phyloP scores from a whole-genome alignment of 2,329 filamentous ascomycete species.

The Calonectria multiphialidica region DNA sequence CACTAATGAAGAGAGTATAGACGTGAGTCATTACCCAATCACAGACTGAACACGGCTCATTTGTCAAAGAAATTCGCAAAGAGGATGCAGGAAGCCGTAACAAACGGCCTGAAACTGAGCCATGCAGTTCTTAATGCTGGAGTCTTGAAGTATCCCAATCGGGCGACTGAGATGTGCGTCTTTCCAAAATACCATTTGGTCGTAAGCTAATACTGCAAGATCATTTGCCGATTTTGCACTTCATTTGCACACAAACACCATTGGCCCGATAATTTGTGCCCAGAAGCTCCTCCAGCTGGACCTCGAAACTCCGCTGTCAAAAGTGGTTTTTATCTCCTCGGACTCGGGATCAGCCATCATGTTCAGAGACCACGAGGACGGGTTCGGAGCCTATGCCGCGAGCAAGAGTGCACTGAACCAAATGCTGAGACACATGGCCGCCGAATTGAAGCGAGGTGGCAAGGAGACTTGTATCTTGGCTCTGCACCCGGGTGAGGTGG shows the following conservation, averaged over 20 bases:
- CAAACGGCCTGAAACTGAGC: neutral
- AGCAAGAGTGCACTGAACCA: slow-evolving; percentile 27
- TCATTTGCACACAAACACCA: slow-evolving; percentile 25
- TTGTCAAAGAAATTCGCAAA: neutral
- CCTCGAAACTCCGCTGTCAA: slow-evolving; percentile 3
- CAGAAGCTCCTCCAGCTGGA: slow-evolving; percentile 21
- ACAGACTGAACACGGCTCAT: neutral
- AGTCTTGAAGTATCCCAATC: neutral
- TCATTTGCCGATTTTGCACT: slow-evolving; percentile 22
- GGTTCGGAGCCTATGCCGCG: slow-evolving; percentile 24
- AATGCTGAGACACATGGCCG: slow-evolving; percentile 23
- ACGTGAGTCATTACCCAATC: neutral
- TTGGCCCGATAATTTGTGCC: slow-evolving; percentile 25
- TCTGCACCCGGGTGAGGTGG: neutral
- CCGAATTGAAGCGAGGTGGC: slow-evolving; percentile 7
- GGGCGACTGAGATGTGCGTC: neutral
- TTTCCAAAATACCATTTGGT: neutral
- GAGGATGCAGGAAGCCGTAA: neutral
- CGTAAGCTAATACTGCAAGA: neutral
- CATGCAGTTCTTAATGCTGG: neutral
- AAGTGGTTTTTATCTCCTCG: neutral
- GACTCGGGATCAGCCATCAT: slow-evolving; percentile 19
- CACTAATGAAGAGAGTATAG: neutral
- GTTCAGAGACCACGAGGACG: slow-evolving; percentile 21
- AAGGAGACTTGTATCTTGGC: neutral